phyloP scores from a whole-genome alignment of 2,329 filamentous ascomycete genomes.

The Aspergillus glaucus region DNA sequence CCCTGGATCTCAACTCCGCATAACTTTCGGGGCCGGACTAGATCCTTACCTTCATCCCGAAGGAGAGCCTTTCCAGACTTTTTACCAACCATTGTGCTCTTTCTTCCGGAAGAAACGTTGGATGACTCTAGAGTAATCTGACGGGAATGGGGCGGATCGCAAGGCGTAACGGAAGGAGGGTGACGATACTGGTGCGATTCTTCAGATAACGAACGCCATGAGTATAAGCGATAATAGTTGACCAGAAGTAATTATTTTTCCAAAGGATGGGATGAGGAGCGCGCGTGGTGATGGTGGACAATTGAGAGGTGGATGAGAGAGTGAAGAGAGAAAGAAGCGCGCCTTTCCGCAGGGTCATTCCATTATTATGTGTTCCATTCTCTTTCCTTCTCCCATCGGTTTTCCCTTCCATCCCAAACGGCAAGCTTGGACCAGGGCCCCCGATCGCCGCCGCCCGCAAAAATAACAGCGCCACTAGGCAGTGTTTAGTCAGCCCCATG shows the following conservation, averaged over 20 bases:
- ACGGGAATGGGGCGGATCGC: not conserved
- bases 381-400: not conserved
- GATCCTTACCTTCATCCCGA: conserved; percentile 49
- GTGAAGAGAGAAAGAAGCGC: no score
- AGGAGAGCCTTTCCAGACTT: conserved; percentile 58
- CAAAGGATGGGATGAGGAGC: no score
- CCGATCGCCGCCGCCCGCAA: not conserved
- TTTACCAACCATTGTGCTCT: conserved; percentile 55
- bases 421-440: not conserved
- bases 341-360: no score
- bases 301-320: not conserved
- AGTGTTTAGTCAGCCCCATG: not conserved
- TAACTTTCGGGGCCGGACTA: not conserved
- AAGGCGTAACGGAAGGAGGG: not conserved
- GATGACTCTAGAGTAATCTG: not conserved
- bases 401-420: not conserved
- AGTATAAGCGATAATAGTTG: not conserved
- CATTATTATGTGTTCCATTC: not conserved
- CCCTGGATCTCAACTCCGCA: not conserved
- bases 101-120: not conserved
- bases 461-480: not conserved
- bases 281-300: not conserved
- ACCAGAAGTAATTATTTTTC: no score
- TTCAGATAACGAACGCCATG: not conserved
- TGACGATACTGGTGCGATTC: not conserved